Percentiles rank a stretch among this genome's conserved stretches.
phyloP scores from a whole-genome alignment of 2,329 filamentous ascomycete genomes.

The Aspergillus sp. region DNA sequence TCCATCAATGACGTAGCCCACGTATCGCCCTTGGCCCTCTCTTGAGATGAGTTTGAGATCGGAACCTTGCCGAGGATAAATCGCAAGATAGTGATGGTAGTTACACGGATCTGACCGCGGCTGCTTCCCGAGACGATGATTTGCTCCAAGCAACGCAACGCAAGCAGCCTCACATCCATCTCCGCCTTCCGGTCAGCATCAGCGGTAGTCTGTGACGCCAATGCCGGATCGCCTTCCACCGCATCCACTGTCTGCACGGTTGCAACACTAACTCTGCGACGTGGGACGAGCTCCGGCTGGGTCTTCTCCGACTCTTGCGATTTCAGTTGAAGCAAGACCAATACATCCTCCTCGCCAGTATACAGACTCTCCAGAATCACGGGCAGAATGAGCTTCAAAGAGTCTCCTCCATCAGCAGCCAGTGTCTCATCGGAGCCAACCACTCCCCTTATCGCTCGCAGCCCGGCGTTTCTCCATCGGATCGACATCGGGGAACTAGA shows the following conservation, averaged over 20 bases:
- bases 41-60: constrained; percentile 41
- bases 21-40: constrained; percentile 46
- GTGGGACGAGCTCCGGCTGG: constrained; percentile 57
- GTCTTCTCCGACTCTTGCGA: constrained; percentile 62
- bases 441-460: constrained; percentile 73
- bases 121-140: constrained; percentile 75
- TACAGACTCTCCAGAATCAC: constrained; percentile 83
- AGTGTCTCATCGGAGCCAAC: constrained; percentile 75
- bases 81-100: constrained; percentile 64
- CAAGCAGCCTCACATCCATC: constrained; percentile 76
- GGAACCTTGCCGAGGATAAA: constrained; percentile 59
- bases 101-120: constrained; percentile 69
- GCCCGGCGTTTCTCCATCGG: constrained; percentile 66
- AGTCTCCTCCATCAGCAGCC: constrained; percentile 65
- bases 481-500: constrained; percentile 67
- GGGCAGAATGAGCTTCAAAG: constrained; percentile 72
- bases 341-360: constrained; percentile 54
- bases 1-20: constrained; percentile 82
- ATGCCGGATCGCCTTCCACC: constrained; percentile 57
- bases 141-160: constrained; percentile 76
- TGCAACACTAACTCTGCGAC: constrained; percentile 69
- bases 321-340: constrained; percentile 62
- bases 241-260: constrained; percentile 68
- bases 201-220: constrained; percentile 67
- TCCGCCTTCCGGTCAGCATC: constrained; percentile 88